Evolutionary conservation across 768 basidiomycete genomes (phyloP).

Genomic region (Russula sp.): DNA sequence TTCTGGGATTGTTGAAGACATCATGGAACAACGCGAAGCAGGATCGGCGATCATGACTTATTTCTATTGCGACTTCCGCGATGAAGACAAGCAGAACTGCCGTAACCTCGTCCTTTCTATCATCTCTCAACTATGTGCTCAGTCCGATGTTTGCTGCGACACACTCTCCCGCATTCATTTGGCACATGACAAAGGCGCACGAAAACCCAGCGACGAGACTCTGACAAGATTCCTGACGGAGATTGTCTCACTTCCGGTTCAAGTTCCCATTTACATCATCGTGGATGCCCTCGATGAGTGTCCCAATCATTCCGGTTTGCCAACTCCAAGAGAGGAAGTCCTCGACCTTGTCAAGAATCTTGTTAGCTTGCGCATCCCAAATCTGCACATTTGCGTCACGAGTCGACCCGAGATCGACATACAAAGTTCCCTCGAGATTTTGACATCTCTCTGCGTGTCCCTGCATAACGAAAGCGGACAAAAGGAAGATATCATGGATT

Average conservation of each 20-base stretch:
- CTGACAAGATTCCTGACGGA: neutral
- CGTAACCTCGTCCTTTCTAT: constrained; percentile 1
- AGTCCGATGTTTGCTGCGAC: neutral
- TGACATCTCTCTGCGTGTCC: constrained; percentile 3
- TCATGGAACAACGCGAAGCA: neutral
- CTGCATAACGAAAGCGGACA: constrained; percentile 16
- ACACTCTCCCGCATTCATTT: neutral
- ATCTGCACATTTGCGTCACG: neutral
- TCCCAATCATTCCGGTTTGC: neutral
- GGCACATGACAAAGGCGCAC: neutral
- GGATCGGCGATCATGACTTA: neutral
- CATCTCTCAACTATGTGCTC: neutral
- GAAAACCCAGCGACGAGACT: neutral
- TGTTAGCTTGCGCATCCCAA: neutral
- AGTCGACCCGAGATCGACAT: constrained; percentile 9
- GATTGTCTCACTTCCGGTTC: neutral
- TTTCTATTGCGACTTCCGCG: constrained; percentile 8
- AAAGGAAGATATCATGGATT: constrained; percentile 8
- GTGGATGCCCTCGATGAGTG: constrained; percentile 5
- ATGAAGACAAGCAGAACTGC: constrained; percentile 1
- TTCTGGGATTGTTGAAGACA: neutral
- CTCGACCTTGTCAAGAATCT: constrained; percentile 5
- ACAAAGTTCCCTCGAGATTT: neutral
- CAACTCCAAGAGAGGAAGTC: constrained; percentile 4
- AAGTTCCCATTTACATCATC: constrained; percentile 1